A percentile compares a stretch with the other conserved stretches of the same genome.
Evolutionary conservation across 2,329 filamentous ascomycete genomes (phyloP).

Genomic region (Thielaviopsis populi): DNA sequence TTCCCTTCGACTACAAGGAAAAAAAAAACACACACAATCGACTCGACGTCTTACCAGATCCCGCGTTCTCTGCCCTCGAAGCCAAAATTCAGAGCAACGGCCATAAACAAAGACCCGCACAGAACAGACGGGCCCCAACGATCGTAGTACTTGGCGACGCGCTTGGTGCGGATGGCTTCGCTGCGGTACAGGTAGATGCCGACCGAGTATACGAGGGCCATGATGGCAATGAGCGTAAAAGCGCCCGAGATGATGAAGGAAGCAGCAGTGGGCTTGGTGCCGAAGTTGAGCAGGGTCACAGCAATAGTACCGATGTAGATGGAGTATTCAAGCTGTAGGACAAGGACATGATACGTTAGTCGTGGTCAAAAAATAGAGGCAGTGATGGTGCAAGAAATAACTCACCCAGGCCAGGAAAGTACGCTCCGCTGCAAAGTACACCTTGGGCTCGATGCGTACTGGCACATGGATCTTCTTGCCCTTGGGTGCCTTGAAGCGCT

Average conservation of each 20-base stretch:
- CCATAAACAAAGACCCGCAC: constrained; percentile 56
- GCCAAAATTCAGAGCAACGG: constrained; percentile 66
- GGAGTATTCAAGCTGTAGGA: constrained; percentile 68
- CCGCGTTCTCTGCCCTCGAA: constrained; percentile 52
- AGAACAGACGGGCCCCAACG: constrained; percentile 68
- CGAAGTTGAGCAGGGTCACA: constrained; percentile 70
- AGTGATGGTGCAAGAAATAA: constrained; percentile 17
- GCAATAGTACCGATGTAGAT: constrained; percentile 87
- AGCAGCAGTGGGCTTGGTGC: constrained; percentile 38
- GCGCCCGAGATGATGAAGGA: constrained; percentile 56
- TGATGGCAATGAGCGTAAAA: constrained; percentile 69
- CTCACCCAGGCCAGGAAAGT: constrained; percentile 88
- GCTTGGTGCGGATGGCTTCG: constrained; percentile 64
- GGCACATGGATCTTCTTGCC: constrained; percentile 93
- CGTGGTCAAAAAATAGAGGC: neutral
- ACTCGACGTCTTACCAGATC: constrained; percentile 31
- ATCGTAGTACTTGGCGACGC: constrained; percentile 85
- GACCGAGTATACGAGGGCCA: constrained; percentile 69
- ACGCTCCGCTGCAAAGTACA: constrained; percentile 89
- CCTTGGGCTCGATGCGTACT: constrained; percentile 90
- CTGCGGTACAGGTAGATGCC: constrained; percentile 80
- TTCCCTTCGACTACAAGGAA: neutral
- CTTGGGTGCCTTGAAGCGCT: constrained; percentile 56
- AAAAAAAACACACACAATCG: neutral
- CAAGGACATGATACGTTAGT: constrained; percentile 19